Evolutionary conservation across 2,329 filamentous ascomycete species (phyloP).

Genomic region (Diaporthe batatas): DNA sequence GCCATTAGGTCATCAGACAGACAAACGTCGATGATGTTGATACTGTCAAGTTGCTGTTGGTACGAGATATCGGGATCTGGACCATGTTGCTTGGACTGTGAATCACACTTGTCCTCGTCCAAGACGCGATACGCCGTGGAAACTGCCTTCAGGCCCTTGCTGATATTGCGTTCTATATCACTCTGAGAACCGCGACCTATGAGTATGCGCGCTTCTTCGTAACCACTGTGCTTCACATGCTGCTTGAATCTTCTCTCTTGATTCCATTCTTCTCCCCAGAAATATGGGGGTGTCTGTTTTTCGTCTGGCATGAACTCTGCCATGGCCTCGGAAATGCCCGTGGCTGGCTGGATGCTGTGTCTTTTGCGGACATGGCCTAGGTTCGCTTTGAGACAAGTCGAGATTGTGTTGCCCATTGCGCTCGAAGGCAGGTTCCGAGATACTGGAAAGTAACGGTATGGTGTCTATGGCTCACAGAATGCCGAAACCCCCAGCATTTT

Average conservation of each 20-base stretch:
- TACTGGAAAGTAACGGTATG: not conserved
- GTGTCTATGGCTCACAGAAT: not conserved
- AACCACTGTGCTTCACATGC: constrained; percentile 26
- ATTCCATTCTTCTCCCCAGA: constrained; percentile 28
- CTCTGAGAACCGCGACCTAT: not conserved
- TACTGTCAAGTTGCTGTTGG: not conserved
- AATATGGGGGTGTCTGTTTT: constrained; percentile 4
- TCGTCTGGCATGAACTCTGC: constrained; percentile 8
- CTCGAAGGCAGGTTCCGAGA: too few relatives aligned
- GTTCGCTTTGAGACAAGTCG: constrained; percentile 14
- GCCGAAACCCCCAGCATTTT: not conserved
- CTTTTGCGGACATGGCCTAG: not conserved
- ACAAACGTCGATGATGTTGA: constrained; percentile 11
- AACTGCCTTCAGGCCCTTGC: constrained; percentile 6
- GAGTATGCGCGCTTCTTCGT: constrained; percentile 29
- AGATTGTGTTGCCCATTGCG: constrained; percentile 19
- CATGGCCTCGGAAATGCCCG: constrained; percentile 20
- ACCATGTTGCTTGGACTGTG: not conserved
- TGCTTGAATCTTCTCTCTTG: constrained; percentile 22
- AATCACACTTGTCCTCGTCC: not conserved
- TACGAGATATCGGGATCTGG: not conserved
- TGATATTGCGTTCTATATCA: constrained; percentile 14
- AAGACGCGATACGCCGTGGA: not conserved
- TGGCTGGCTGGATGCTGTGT: constrained; percentile 23
- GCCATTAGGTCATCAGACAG: constrained; percentile 12